Percentiles rank a stretch among this genome's conserved stretches.
phyloP scores from a whole-genome alignment of 805 yeast species.

The Kluyveromyces nonfermentans region DNA sequence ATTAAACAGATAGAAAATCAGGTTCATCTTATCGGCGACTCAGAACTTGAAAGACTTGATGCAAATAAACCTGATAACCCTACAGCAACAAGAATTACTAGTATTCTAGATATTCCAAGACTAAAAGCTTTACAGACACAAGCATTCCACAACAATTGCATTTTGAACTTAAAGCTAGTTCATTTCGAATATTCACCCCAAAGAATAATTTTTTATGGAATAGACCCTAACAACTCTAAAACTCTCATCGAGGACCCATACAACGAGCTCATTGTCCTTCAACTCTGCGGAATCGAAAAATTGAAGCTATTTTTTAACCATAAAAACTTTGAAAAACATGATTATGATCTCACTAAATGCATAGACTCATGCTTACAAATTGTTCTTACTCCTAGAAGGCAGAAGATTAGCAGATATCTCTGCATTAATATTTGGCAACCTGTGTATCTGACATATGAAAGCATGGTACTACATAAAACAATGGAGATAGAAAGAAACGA shows the following conservation, averaged over 20 bases:
- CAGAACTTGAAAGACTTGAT: neutral
- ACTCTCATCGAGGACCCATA: constrained; percentile 8
- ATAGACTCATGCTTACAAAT: neutral
- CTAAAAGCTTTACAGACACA: neutral
- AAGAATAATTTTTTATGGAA: neutral
- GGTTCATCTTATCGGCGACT: neutral
- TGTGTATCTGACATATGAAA: neutral
- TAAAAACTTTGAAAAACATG: neutral
- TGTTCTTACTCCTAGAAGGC: neutral
- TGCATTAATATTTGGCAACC: neutral
- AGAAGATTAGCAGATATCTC: neutral
- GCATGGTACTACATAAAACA: neutral
- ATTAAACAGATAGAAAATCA: neutral
- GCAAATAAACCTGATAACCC: neutral
- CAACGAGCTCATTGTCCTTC: constrained; percentile 7
- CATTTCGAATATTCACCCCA: neutral
- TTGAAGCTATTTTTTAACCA: constrained; percentile 10
- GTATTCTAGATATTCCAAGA: neutral
- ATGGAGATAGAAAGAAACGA: neutral
- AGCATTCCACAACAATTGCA: neutral
- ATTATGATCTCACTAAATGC: neutral
- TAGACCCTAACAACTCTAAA: constrained; percentile 8
- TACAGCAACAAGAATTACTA: neutral
- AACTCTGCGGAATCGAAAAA: constrained; percentile 10
- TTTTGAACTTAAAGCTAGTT: neutral